Percentiles rank a stretch among this genome's conserved stretches.
Evolutionary conservation across 2,329 filamentous ascomycete genomes (phyloP).

Genomic region (Exophiala sp.): DNA sequence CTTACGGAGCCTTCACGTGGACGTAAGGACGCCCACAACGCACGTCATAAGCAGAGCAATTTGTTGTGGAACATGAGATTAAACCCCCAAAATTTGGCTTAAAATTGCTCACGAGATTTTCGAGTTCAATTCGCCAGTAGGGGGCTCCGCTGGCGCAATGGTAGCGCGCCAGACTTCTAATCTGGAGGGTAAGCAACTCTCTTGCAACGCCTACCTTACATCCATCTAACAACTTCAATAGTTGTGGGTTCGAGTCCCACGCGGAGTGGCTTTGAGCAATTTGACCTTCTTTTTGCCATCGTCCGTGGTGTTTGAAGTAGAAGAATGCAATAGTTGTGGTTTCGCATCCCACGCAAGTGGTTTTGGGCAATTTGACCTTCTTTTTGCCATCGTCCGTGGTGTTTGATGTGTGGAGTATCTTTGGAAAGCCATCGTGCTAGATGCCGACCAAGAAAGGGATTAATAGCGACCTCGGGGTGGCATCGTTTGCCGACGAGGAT

Average conservation of each 20-base stretch:
- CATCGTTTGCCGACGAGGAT: no score
- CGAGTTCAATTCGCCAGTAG: background rate
- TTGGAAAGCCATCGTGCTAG: no score
- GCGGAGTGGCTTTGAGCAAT: slow-evolving; percentile 4
- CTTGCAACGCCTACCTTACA: background rate
- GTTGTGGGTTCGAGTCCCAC: slow-evolving; percentile 20
- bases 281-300: background rate
- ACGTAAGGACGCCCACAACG: no score
- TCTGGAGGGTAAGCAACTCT: slow-evolving; percentile 11
- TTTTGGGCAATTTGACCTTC: background rate
- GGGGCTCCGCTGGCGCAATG: slow-evolving; percentile 19
- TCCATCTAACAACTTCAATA: background rate
- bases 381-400: background rate
- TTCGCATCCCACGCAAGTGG: slow-evolving; percentile 16
- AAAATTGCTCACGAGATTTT: background rate
- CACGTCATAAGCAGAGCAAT: no score
- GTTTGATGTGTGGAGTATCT: no score
- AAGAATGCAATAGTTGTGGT: no score
- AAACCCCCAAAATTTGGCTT: no score
- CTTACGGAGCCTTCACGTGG: no score
- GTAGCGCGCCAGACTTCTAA: slow-evolving; percentile 22
- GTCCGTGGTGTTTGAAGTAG: background rate
- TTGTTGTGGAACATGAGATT: no score
- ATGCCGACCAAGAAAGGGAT: no score
- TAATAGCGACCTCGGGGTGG: no score